Conservation (phyloP, 768 basidiomycete genomes). For the Hebeloma cylindrosporum region DNA sequence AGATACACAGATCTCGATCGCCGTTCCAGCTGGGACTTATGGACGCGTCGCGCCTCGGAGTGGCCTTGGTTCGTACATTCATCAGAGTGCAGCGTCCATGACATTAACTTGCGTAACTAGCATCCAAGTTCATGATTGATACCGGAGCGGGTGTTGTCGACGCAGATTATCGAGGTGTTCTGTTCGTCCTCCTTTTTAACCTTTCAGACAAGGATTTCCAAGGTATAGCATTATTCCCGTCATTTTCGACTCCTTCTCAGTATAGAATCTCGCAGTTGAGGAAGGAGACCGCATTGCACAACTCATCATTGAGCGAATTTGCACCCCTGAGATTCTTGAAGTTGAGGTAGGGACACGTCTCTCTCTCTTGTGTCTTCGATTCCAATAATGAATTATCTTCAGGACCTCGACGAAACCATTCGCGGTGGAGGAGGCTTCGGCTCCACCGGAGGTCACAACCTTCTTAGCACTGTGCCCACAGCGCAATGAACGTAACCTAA, state of each 20-base stretch:
- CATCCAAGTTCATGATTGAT: constrained; percentile 96
- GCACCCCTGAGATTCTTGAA: constrained; percentile 81
- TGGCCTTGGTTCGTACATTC: constrained; percentile 73
- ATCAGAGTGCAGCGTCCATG: not conserved
- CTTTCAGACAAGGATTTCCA: constrained; percentile 86
- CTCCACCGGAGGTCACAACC: constrained; percentile 84
- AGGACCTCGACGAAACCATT: constrained; percentile 84
- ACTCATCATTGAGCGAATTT: constrained; percentile 88
- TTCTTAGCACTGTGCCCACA: constrained; percentile 34
- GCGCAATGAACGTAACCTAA: constrained; percentile 5
- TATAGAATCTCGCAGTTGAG: constrained; percentile 53
- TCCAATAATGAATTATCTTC: constrained; percentile 1
- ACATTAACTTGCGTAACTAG: constrained; percentile 38
- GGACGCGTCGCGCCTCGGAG: constrained; percentile 95
- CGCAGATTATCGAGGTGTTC: constrained; percentile 90
- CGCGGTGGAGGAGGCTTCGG: constrained; percentile 91
- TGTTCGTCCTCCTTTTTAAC: constrained; percentile 94
- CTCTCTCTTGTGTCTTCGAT: constrained; percentile 5
- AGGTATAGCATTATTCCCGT: constrained; percentile 41
- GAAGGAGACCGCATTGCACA: constrained; percentile 97
- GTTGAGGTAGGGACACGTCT: constrained; percentile 64
- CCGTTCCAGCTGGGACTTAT: constrained; percentile 91
- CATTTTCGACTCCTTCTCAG: not conserved
- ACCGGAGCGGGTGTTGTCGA: constrained; percentile 98
- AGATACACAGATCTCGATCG: constrained; percentile 90